These are phyloP conservation scores for Crithidia acanthocephali DNA, from an alignment of 208 protist genomes.

Conservation along the genomic window DNA sequence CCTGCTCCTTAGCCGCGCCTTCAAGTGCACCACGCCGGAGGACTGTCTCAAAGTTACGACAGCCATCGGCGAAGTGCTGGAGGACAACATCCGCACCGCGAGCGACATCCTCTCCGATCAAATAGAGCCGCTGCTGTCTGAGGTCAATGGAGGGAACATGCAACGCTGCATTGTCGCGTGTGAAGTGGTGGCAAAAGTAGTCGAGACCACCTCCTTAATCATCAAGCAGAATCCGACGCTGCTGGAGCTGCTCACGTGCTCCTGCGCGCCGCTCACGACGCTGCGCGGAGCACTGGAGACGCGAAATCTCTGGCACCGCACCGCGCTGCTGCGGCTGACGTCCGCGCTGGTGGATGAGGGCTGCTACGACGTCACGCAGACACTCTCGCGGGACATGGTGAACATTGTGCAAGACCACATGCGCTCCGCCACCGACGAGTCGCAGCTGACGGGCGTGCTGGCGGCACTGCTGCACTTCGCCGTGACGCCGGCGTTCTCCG, in stretches of 20 bases:
- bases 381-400: conserved; percentile 49
- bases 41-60: conserved; percentile 51
- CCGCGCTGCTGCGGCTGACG: conserved; percentile 62
- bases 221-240: conserved; percentile 78
- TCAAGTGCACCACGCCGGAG: conserved; percentile 42
- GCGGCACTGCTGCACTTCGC: conserved; percentile 53
- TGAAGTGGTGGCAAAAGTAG: conserved; percentile 73
- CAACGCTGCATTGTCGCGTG: conserved; percentile 58
- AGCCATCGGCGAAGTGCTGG: conserved; percentile 55
- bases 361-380: conserved; percentile 71
- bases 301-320: conserved; percentile 60
- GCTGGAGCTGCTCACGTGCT: conserved; percentile 60
- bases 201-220: conserved; percentile 52
- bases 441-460: conserved; percentile 62
- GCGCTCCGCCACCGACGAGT: conserved; percentile 42
- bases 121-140: conserved; percentile 39
- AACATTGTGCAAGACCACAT: conserved; percentile 58
- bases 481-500: conserved; percentile 47
- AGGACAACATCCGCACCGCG: conserved; percentile 80
- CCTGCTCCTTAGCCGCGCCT: conserved; percentile 63
- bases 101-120: conserved; percentile 68
- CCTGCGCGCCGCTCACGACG: conserved; percentile 53
- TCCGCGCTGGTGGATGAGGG: conserved; percentile 66
- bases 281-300: conserved; percentile 68
- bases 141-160: conserved; percentile 10